phyloP scores from a whole-genome alignment of 306 rosid genomes.

The Corylus americana region DNA sequence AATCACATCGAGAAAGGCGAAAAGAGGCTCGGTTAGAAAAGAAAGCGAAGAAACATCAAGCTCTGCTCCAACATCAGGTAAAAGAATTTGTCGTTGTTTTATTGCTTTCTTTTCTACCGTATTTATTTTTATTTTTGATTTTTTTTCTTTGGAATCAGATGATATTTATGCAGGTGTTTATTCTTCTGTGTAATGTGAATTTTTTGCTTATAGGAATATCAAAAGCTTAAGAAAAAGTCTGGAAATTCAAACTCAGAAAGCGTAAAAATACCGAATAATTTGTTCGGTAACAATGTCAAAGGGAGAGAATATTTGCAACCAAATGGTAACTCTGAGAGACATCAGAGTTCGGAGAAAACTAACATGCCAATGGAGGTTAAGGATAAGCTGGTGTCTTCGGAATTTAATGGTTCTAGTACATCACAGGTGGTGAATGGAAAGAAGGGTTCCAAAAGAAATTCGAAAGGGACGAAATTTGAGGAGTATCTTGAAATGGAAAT shows the following conservation, averaged over 20 bases:
- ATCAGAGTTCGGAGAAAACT: slow-evolving; percentile 13
- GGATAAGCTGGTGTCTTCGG: slow-evolving; percentile 9
- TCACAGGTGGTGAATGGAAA: slow-evolving; percentile 33
- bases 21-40: slow-evolving; percentile 65
- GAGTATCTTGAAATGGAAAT: slow-evolving; percentile 37
- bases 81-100: not conserved
- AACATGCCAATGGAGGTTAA: no score
- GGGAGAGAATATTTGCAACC: slow-evolving; percentile 18
- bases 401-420: slow-evolving; percentile 18
- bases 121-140: not conserved
- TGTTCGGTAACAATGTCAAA: slow-evolving; percentile 19
- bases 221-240: slow-evolving; percentile 20
- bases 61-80: slow-evolving; percentile 65
- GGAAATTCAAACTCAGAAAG: slow-evolving; percentile 27
- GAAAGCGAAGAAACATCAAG: slow-evolving; percentile 49
- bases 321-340: slow-evolving; percentile 26
- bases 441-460: slow-evolving; percentile 30
- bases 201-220: slow-evolving; percentile 42
- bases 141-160: not conserved
- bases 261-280: slow-evolving; percentile 21
- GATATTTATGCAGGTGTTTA: not conserved
- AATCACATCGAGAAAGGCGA: slow-evolving; percentile 63
- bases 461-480: slow-evolving; percentile 15
- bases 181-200: not conserved
- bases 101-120: not conserved